These are phyloP conservation scores for Cryoendolithus antarcticus DNA, from an alignment of 2,329 filamentous ascomycete species.

Conservation along the genomic window DNA sequence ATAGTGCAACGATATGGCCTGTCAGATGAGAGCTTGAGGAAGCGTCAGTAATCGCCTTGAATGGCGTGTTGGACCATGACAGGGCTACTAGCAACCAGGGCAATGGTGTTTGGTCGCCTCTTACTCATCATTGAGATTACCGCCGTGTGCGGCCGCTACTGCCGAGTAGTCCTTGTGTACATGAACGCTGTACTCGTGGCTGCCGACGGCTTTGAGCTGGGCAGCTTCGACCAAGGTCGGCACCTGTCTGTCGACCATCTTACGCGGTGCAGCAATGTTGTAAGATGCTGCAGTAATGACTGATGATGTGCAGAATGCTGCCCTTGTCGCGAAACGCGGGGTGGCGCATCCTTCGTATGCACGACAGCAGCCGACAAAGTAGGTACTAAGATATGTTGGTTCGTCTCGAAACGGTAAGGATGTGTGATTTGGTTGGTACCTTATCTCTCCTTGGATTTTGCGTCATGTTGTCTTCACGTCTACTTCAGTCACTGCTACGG, in stretches of 20 bases:
- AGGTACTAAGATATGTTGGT: not conserved
- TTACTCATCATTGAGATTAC: constrained; percentile 3
- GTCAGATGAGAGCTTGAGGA: constrained; percentile 7
- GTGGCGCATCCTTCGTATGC: not conserved
- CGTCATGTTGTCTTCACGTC: too few relatives aligned
- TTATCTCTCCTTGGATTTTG: too few relatives aligned
- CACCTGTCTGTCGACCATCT: constrained; percentile 1
- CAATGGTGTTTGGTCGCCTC: too few relatives aligned
- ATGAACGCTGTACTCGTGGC: constrained; percentile 8
- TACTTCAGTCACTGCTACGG: too few relatives aligned
- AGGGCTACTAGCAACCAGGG: too few relatives aligned
- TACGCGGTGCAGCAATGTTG: not conserved
- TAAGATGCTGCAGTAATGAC: not conserved
- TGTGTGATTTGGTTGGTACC: too few relatives aligned
- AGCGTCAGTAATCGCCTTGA: too few relatives aligned
- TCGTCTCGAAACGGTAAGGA: too few relatives aligned
- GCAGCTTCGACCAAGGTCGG: constrained; percentile 9
- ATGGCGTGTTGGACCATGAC: too few relatives aligned
- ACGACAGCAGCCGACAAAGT: not conserved
- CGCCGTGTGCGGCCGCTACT: constrained; percentile 11
- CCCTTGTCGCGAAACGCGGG: not conserved
- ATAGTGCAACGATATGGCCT: constrained; percentile 7
- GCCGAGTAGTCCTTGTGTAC: constrained; percentile 9
- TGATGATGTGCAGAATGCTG: not conserved
- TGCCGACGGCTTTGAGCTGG: constrained; percentile 2